Evolutionary conservation across 768 basidiomycete species (phyloP).

Genomic region (Podaxis sp.): DNA sequence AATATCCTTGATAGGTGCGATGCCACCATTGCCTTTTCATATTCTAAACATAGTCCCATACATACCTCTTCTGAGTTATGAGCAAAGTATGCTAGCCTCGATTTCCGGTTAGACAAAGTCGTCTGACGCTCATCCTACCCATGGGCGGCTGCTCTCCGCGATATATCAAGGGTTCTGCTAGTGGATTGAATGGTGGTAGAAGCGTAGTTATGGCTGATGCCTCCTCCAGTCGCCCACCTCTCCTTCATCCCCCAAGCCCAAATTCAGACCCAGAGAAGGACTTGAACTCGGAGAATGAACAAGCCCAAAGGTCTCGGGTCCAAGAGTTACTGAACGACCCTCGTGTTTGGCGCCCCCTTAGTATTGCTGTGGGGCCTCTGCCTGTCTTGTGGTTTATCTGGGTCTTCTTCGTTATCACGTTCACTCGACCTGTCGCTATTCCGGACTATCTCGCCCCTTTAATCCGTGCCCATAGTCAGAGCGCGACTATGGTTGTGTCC

Average conservation of each 20-base stretch:
- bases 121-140: neutral
- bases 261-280: neutral
- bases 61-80: neutral
- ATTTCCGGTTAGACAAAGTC: neutral
- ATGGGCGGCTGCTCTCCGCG: neutral
- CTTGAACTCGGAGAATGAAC: neutral
- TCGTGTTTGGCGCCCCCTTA: neutral
- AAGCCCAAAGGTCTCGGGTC: neutral
- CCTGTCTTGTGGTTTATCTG: neutral
- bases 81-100: neutral
- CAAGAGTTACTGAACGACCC: neutral
- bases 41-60: neutral
- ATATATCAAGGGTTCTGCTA: neutral
- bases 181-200: neutral
- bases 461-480: neutral
- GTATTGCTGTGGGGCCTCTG: neutral
- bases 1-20: neutral
- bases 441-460: slow-evolving; percentile 1
- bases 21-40: neutral
- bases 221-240: neutral
- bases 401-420: slow-evolving; percentile 5
- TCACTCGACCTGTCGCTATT: neutral
- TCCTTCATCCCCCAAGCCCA: neutral
- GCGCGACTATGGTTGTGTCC: slow-evolving; percentile 3
- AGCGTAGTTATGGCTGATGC: neutral